Percentiles rank a stretch among this genome's conserved stretches.
These are phyloP conservation scores for Cronartium ribicola DNA, from an alignment of 1,284 basidiomycete genomes.

Conservation along the genomic window DNA sequence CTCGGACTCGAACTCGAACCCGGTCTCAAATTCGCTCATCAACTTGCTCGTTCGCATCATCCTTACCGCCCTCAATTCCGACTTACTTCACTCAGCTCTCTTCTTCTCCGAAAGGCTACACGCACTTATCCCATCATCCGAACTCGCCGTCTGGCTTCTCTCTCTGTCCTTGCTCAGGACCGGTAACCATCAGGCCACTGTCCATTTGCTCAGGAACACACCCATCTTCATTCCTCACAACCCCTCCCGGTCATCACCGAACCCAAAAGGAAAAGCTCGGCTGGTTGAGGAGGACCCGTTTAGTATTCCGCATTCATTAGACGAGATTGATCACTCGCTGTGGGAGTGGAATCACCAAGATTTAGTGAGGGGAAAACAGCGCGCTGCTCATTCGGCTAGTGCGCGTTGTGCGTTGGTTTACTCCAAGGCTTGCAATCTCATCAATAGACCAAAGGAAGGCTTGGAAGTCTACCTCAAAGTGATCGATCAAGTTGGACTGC, in stretches of 20 bases:
- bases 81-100: constrained; percentile 45
- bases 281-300: constrained; percentile 27
- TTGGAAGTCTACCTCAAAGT: constrained; percentile 44
- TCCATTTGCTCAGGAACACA: constrained; percentile 45
- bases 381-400: constrained; percentile 46
- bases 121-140: constrained; percentile 45
- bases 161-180: constrained; percentile 41
- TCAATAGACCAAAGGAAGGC: constrained; percentile 47
- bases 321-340: neutral
- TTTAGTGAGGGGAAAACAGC: constrained; percentile 24
- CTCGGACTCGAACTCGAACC: constrained; percentile 7
- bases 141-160: constrained; percentile 45
- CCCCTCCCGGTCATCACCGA: constrained; percentile 11
- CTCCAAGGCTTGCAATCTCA: constrained; percentile 43
- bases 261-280: constrained; percentile 17
- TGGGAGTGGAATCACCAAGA: constrained; percentile 1
- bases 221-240: constrained; percentile 43
- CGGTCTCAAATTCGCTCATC: constrained; percentile 36
- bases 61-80: constrained; percentile 17
- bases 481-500: constrained; percentile 26
- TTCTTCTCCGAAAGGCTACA: constrained; percentile 48
- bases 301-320: constrained; percentile 8
- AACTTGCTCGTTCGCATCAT: constrained; percentile 33
- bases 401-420: constrained; percentile 48
- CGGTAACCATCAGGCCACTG: constrained; percentile 43